phyloP scores from a whole-genome alignment of 108 stramenopile genomes.

The Chaetoceros muelleri region DNA sequence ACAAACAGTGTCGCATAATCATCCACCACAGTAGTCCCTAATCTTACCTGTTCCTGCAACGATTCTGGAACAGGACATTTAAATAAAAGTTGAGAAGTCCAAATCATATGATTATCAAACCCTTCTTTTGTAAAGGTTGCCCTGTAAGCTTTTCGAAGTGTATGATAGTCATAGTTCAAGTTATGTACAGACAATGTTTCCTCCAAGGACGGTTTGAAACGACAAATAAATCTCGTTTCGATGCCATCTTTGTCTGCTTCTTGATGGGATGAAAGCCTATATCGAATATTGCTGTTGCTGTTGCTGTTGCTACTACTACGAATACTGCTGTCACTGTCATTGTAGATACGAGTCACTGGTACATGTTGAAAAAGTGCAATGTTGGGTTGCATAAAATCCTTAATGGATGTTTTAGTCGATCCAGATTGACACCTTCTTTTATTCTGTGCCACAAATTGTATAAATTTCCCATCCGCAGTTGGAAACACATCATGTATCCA shows the following conservation, averaged over 20 bases:
- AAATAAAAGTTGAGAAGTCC: conserved; percentile 65
- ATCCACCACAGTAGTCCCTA: conserved; percentile 40
- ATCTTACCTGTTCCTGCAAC: conserved; percentile 32
- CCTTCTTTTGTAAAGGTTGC: conserved; percentile 47
- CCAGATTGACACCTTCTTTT: conserved; percentile 58
- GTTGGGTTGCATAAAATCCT: conserved; percentile 50
- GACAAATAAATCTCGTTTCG: conserved; percentile 78
- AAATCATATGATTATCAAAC: conserved; percentile 60
- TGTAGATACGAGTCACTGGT: conserved; percentile 40
- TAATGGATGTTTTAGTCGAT: conserved; percentile 12
- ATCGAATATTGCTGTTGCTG: conserved; percentile 17
- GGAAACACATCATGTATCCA: conserved; percentile 92
- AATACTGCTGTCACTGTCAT: neutral
- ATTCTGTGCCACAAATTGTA: conserved; percentile 85
- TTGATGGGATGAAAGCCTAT: conserved; percentile 63
- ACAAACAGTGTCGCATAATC: conserved; percentile 73
- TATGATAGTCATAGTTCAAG: conserved; percentile 71
- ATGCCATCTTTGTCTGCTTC: conserved; percentile 75
- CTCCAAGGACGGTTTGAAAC: conserved; percentile 61
- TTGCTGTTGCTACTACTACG: neutral
- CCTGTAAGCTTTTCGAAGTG: conserved; percentile 43
- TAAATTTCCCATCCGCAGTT: conserved; percentile 53
- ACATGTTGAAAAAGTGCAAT: conserved; percentile 79
- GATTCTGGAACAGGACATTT: conserved; percentile 65
- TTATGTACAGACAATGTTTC: conserved; percentile 60